Conservation (phyloP, 345 rosid genomes). For the Cardamine resedifolia region DNA sequence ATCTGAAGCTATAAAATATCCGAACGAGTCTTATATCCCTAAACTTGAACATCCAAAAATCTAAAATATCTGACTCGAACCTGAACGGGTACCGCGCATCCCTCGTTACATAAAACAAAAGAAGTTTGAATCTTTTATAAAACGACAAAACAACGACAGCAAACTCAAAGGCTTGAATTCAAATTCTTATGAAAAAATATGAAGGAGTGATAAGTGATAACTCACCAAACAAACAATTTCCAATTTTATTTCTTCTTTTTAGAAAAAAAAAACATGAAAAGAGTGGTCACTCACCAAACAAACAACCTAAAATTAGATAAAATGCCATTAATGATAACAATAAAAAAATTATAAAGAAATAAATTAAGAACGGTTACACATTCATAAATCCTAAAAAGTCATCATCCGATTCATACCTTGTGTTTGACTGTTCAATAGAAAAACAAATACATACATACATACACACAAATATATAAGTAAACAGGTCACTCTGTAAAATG, state of each 20-base stretch:
- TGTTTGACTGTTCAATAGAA: conserved; percentile 21
- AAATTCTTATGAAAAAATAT: not conserved
- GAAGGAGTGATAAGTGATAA: conserved; percentile 20
- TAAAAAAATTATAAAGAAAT: not conserved
- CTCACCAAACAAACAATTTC: conserved; percentile 22
- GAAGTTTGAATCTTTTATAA: not conserved
- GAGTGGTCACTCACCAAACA: conserved; percentile 35
- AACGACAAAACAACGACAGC: not conserved
- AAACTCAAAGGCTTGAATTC: not conserved
- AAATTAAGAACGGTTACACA: conserved; percentile 1
- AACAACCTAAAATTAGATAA: conserved; percentile 32
- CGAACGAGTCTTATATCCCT: too few species aligned
- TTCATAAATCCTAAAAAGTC: conserved; percentile 2
- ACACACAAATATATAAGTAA: too few species aligned
- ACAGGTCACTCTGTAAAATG: not conserved
- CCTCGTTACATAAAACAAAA: too few species aligned
- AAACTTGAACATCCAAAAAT: too few species aligned
- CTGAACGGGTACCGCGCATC: too few species aligned
- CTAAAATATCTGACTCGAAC: too few species aligned
- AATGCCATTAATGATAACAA: not conserved
- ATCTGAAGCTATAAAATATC: too few species aligned
- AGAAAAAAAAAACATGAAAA: not conserved
- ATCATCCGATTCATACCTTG: not conserved
- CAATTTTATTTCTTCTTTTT: not conserved
- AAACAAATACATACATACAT: conserved; percentile 2